Conservation (phyloP, 2,329 filamentous ascomycete genomes). For the Hirsutella minnesotensis region DNA sequence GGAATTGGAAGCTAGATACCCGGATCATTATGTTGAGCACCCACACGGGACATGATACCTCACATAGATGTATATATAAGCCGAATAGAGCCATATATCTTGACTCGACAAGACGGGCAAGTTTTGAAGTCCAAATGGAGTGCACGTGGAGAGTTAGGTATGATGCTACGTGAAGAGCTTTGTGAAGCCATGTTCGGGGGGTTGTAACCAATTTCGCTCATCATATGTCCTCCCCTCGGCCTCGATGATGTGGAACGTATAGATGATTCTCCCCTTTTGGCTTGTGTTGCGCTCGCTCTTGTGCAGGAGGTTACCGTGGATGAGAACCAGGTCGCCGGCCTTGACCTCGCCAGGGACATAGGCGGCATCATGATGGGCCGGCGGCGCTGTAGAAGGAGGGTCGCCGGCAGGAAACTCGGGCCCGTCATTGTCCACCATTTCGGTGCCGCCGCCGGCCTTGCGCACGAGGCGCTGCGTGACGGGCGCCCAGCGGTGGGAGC, state of each 20-base stretch:
- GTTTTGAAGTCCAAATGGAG: neutral
- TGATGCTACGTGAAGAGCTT: constrained; percentile 33
- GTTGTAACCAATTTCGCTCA: constrained; percentile 85
- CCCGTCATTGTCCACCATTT: constrained; percentile 60
- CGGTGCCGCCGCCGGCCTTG: constrained; percentile 44
- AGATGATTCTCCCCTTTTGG: constrained; percentile 79
- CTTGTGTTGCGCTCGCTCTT: constrained; percentile 92
- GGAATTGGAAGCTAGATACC: constrained; percentile 4
- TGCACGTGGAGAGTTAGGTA: neutral
- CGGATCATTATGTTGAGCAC: constrained; percentile 3
- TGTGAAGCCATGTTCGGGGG: constrained; percentile 68
- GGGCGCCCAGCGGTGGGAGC: constrained; percentile 64
- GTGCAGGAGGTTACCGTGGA: constrained; percentile 91
- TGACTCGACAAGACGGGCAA: neutral
- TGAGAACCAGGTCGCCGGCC: constrained; percentile 80
- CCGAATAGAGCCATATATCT: neutral
- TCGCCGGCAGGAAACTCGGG: constrained; percentile 46
- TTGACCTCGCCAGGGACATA: constrained; percentile 81
- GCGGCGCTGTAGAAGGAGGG: constrained; percentile 17
- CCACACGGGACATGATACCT: constrained; percentile 3
- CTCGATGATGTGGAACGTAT: constrained; percentile 96
- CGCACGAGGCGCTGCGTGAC: constrained; percentile 68
- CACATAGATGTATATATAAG: constrained; percentile 2
- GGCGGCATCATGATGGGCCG: constrained; percentile 26
- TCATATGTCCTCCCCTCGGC: constrained; percentile 66